Evolutionary conservation across 2,329 filamentous ascomycete genomes (phyloP).

Genomic region (Fusarium incarnatum): DNA sequence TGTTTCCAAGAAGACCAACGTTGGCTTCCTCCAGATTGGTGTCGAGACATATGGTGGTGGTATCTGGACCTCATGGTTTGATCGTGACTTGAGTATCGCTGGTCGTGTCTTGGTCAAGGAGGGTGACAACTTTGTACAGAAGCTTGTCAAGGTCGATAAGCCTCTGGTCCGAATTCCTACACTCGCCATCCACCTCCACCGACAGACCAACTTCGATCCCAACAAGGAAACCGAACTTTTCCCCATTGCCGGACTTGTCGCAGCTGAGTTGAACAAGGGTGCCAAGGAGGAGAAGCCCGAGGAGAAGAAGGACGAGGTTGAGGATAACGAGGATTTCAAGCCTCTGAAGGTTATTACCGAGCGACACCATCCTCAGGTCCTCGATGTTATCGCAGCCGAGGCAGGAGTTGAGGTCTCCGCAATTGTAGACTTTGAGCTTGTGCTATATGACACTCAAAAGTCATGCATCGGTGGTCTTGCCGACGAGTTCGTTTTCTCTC

Average conservation of each 20-base stretch:
- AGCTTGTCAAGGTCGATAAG: slow-evolving; percentile 88
- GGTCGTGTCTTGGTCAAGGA: slow-evolving; percentile 86
- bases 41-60: slow-evolving; percentile 98
- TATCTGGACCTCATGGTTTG: slow-evolving; percentile 98
- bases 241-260: slow-evolving; percentile 88
- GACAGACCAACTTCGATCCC: slow-evolving; percentile 86
- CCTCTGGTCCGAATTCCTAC: slow-evolving; percentile 94
- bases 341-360: slow-evolving; percentile 82
- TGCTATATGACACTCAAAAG: slow-evolving; percentile 97
- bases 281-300: slow-evolving; percentile 61
- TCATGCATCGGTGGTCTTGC: slow-evolving; percentile 88
- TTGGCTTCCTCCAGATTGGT: slow-evolving; percentile 92
- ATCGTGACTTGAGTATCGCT: slow-evolving; percentile 90
- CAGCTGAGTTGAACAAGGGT: slow-evolving; percentile 86
- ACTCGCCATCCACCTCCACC: slow-evolving; percentile 92
- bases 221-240: slow-evolving; percentile 98
- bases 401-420: slow-evolving; percentile 76
- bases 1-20: slow-evolving; percentile 86
- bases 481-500: slow-evolving; percentile 95
- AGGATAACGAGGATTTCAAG: slow-evolving; percentile 67
- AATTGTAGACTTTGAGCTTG: slow-evolving; percentile 92
- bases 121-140: slow-evolving; percentile 79
- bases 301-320: slow-evolving; percentile 52
- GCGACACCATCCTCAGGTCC: slow-evolving; percentile 88
- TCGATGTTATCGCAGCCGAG: slow-evolving; percentile 86